Percentiles rank a stretch among this genome's conserved stretches.
Evolutionary conservation across 2,329 filamentous ascomycete species (phyloP).

Genomic region (Hirsutella thompsonii): DNA sequence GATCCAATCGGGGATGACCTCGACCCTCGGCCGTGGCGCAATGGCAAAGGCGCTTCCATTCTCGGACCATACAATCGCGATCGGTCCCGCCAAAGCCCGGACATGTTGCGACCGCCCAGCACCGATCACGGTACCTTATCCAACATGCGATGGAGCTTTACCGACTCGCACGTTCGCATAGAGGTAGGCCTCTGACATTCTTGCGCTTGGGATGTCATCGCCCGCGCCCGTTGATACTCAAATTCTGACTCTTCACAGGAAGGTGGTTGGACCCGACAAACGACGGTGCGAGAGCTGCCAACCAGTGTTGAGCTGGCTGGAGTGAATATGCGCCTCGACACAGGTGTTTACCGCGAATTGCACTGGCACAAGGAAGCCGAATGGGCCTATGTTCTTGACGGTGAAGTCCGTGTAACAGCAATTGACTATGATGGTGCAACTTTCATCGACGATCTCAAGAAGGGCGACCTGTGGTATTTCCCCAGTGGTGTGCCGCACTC

Average conservation of each 20-base stretch:
- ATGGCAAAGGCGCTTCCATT: conserved; percentile 51
- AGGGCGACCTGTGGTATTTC: conserved; percentile 74
- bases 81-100: conserved; percentile 56
- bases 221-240: neutral
- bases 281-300: conserved; percentile 51
- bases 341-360: conserved; percentile 61
- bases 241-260: conserved; percentile 32
- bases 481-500: conserved; percentile 67
- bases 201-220: neutral
- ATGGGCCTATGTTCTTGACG: conserved; percentile 64
- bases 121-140: conserved; percentile 59
- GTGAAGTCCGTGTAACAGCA: conserved; percentile 57
- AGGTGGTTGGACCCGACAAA: conserved; percentile 66
- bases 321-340: conserved; percentile 66
- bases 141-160: conserved; percentile 63
- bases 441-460: conserved; percentile 63
- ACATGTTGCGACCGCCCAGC: conserved; percentile 57
- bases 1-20: conserved; percentile 46
- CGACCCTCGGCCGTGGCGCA: conserved; percentile 53
- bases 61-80: conserved; percentile 57
- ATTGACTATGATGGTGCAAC: conserved; percentile 64
- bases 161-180: conserved; percentile 50
- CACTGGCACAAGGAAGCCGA: conserved; percentile 76
- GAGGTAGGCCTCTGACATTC: conserved; percentile 29
- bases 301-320: conserved; percentile 59